phyloP scores from a whole-genome alignment of 2,329 filamentous ascomycete genomes.

The Scytalidium lignicola region DNA sequence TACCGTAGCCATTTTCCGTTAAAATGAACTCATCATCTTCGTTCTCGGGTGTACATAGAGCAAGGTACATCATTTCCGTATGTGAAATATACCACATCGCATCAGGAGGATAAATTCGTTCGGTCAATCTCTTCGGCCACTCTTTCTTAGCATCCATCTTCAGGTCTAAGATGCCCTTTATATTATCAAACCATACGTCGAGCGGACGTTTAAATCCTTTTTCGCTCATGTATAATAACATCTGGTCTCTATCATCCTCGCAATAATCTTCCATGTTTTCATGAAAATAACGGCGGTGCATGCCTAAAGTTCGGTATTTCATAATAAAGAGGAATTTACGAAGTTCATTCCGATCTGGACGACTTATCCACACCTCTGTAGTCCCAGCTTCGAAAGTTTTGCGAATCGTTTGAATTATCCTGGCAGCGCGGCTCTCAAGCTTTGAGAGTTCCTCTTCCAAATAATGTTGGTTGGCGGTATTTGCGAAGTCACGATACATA shows the following conservation, averaged over 20 bases:
- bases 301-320: conserved; percentile 35
- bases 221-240: conserved; percentile 28
- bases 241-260: conserved; percentile 18
- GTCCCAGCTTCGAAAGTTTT: conserved; percentile 18
- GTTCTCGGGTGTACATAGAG: conserved; percentile 24
- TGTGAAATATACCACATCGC: conserved; percentile 26
- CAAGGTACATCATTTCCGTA: conserved; percentile 23
- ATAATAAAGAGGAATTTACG: conserved; percentile 42
- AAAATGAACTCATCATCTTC: conserved; percentile 28
- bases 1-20: conserved; percentile 27
- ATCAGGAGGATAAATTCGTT: conserved; percentile 25
- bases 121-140: conserved; percentile 23
- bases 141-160: conserved; percentile 21
- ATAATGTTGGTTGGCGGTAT: conserved; percentile 12
- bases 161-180: conserved; percentile 26
- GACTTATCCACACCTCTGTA: conserved; percentile 23
- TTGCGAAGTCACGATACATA: conserved; percentile 26
- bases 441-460: conserved; percentile 24
- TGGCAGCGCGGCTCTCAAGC: conserved; percentile 21
- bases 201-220: conserved; percentile 24
- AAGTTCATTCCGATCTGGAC: conserved; percentile 30
- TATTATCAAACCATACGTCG: conserved; percentile 31
- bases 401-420: conserved; percentile 16
- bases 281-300: conserved; percentile 32
- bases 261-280: conserved; percentile 29